Evolutionary conservation across 2,329 filamentous ascomycete species (phyloP), one percentile per base, ranked within the genome.

Genomic region (Stemphylium lycopersici): DNA sequence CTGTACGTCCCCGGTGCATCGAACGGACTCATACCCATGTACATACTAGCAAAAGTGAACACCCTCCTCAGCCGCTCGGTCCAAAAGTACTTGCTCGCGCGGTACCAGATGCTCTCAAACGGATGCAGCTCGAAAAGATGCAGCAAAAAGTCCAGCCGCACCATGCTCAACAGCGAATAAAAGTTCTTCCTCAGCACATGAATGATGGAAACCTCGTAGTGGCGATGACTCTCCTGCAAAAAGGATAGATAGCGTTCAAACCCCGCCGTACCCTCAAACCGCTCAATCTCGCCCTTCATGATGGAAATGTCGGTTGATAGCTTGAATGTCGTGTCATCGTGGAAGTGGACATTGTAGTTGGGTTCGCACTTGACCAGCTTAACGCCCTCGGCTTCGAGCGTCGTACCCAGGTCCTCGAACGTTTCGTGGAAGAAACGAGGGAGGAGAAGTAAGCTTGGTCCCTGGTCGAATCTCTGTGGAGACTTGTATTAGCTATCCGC

Each of bases 1-100:
- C 83, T 87, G 74, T 91, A 91, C 2, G 89, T 91, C 3, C 86
- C 88, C 0, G 89, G 89, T 0, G 89, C 88, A 67, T 90, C 87
- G 68, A 89, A 91, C 0, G 89, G 89, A 49, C 82, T 87, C 89
- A 91, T 91, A 0, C 89, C 89, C 86, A 91, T 89, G 67, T 92
- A 91, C 89, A 91, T 92, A 63, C 87, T 90, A 18, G 85, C 88
- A 73, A 91, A 91, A 0, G 89, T 91, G 61, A 91, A 91, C 0
- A 89, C 88, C 22, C 88, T 77, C 56, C 89, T 79, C 65, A 91
- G 68, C 52, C 88, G 78, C 67, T 91, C 88, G 0, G 86, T 87
- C 79, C 79, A 82, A 71, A 91, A 91, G 66, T 91, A 91, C 56
- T 81, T 81, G 22, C 83, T 79, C 3, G 87, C 85, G 24, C 89